These are phyloP conservation scores for Yarrowia deformans DNA, from an alignment of 805 yeast genomes.

Conservation along the genomic window DNA sequence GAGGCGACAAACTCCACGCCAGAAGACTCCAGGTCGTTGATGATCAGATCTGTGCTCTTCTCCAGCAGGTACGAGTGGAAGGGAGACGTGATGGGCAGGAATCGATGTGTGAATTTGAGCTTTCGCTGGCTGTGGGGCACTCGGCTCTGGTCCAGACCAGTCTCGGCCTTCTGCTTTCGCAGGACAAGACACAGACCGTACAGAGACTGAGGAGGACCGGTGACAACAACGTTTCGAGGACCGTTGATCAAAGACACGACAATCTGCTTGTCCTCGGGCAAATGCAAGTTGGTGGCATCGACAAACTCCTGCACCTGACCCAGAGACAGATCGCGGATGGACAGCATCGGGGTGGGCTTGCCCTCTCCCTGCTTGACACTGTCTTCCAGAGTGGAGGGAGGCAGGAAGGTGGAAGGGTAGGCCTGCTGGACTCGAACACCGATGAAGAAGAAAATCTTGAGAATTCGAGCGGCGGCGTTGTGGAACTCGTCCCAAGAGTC, in stretches of 20 bases:
- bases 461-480: slow-evolving; percentile 74
- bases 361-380: slow-evolving; percentile 95
- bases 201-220: slow-evolving; percentile 98
- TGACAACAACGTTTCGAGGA: slow-evolving; percentile 91
- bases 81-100: slow-evolving; percentile 94
- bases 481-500: slow-evolving; percentile 86
- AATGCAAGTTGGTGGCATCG: slow-evolving; percentile 87
- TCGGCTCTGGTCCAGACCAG: slow-evolving; percentile 94
- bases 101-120: slow-evolving; percentile 89
- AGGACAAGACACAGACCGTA: slow-evolving; percentile 92
- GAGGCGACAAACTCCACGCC: slow-evolving; percentile 63
- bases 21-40: slow-evolving; percentile 67
- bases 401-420: slow-evolving; percentile 91
- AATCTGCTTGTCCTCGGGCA: slow-evolving; percentile 90
- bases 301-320: slow-evolving; percentile 81
- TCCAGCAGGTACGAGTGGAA: slow-evolving; percentile 90
- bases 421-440: slow-evolving; percentile 90
- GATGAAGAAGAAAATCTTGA: slow-evolving; percentile 86
- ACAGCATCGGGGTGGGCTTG: slow-evolving; percentile 95
- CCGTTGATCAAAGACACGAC: slow-evolving; percentile 92
- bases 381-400: slow-evolving; percentile 92
- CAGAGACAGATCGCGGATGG: slow-evolving; percentile 84
- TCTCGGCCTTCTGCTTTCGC: slow-evolving; percentile 92
- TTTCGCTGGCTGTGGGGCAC: slow-evolving; percentile 94
- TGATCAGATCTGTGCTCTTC: slow-evolving; percentile 71